Evolutionary conservation across 2,329 filamentous ascomycete species (phyloP), one percentile per base, ranked within the genome.

Genomic region (Xylariaceae sp.): DNA sequence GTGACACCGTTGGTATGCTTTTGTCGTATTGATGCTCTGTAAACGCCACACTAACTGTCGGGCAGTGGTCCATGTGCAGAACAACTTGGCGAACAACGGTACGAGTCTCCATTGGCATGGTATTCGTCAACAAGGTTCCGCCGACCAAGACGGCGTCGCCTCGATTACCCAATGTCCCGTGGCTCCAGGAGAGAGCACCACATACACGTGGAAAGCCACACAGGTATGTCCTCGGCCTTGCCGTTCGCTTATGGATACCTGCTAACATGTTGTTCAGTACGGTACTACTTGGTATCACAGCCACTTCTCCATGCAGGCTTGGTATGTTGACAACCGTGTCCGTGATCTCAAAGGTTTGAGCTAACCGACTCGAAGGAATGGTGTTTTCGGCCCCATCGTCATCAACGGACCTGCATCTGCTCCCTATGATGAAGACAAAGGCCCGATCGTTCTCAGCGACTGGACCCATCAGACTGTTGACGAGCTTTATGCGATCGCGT

Each of bases 41-140:
- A 7, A 57, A 49, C n/a, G 53, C 15, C 39, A n/a, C 13, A 45
- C 64, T 69, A 37, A 67, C 62, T 18, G 47, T 9, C 66, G 63
- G 37, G 72, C 83, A 41, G 68, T 73, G 15, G 69, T 84, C n/a
- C 80, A 80, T 58, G 77, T 88, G 7, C 79, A 73, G 30, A 88
- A 86, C 66, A 74, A 51, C 56, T 78, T 72, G 72, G 73, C 76
- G 61, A 65, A 65, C 39, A 87, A 87, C 62, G 83, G 83, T 48
- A 87, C 83, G 6, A 77, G 77, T 9, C 80, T 87, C 34, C 85
- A 88, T 66, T 87, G 80, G 75, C 84, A 88, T 65, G 86, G 83
- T 15, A 72, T 88, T 39, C 79, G 81, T 5, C 83, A 87, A 67
- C 73, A 77, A 57, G 73, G 77, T 66, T 80, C 75, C 55, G 79